phyloP scores from a whole-genome alignment of 108 stramenopile genomes.

The Licmophora abbreviata region DNA sequence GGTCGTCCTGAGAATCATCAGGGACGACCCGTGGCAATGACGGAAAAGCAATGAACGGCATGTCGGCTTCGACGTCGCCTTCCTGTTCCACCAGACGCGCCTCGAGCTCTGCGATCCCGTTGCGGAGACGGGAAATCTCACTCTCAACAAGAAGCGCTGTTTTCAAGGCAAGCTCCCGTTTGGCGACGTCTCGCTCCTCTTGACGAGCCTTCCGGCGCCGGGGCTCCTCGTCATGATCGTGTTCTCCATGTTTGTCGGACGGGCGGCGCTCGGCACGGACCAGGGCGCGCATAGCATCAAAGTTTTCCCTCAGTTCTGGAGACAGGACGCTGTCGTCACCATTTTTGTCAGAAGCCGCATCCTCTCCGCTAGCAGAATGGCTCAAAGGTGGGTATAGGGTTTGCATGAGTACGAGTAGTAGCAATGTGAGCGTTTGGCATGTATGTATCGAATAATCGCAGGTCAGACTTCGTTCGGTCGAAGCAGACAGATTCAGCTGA shows the following conservation, averaged over 20 bases:
- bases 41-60: conserved; percentile 15
- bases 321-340: conserved; percentile 10
- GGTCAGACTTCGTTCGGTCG: too few relatives aligned
- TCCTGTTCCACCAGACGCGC: conserved; percentile 12
- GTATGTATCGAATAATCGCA: conserved; percentile 1
- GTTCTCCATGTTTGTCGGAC: background rate
- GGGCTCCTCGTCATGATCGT: background rate
- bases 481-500: too few relatives aligned
- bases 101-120: conserved; percentile 37
- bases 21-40: conserved; percentile 17
- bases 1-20: conserved; percentile 10
- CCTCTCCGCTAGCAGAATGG: conserved; percentile 2
- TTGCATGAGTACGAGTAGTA: conserved; percentile 1
- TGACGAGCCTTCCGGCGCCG: background rate
- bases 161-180: conserved; percentile 16
- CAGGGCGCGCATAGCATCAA: conserved; percentile 21
- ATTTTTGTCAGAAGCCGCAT: background rate
- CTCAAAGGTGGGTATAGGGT: conserved; percentile 3
- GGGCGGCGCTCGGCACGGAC: conserved; percentile 7
- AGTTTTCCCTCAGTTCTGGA: conserved; percentile 17
- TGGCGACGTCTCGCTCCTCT: conserved; percentile 3
- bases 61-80: conserved; percentile 2
- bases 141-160: conserved; percentile 28
- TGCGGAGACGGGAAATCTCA: conserved; percentile 21
- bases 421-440: background rate